These are phyloP conservation scores for Claviceps sp. DNA, from an alignment of 2,329 filamentous ascomycete species.

Conservation along the genomic window DNA sequence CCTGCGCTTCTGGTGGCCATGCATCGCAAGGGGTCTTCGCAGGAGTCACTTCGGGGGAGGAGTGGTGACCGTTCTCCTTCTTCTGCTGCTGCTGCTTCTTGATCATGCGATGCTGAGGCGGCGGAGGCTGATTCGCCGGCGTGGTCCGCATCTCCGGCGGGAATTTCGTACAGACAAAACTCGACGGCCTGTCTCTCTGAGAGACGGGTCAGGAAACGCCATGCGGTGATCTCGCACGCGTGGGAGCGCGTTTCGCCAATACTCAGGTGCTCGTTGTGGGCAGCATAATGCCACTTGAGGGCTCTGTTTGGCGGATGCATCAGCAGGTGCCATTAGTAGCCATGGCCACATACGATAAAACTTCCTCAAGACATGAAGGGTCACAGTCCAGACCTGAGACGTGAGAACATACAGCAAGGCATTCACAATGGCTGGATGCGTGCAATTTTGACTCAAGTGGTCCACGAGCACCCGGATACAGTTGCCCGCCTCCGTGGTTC, in stretches of 20 bases:
- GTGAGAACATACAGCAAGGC: constrained; percentile 50
- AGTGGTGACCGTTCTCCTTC: constrained; percentile 33
- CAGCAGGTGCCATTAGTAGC: background rate
- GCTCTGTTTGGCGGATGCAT: constrained; percentile 32
- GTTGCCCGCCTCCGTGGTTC: constrained; percentile 49
- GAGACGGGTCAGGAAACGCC: constrained; percentile 59
- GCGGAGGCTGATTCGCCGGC: constrained; percentile 2
- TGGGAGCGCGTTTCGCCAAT: constrained; percentile 55
- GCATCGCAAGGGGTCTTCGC: constrained; percentile 9
- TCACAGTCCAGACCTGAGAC: background rate
- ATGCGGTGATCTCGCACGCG: constrained; percentile 70
- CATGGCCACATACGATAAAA: too few relatives aligned
- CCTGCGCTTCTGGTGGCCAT: constrained; percentile 24
- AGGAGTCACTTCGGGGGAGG: constrained; percentile 21
- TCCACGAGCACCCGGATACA: constrained; percentile 46
- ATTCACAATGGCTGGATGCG: constrained; percentile 57
- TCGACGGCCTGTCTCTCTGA: constrained; percentile 63
- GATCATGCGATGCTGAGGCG: constrained; percentile 11
- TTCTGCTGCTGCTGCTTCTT: constrained; percentile 20
- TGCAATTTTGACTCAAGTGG: constrained; percentile 48
- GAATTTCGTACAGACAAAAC: constrained; percentile 61
- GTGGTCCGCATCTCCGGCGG: constrained; percentile 22
- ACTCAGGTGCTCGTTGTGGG: constrained; percentile 48
- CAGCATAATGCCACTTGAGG: constrained; percentile 60
- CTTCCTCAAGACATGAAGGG: background rate